Conservation (phyloP, 2,329 filamentous ascomycete species). For the Leptographium flavum region DNA sequence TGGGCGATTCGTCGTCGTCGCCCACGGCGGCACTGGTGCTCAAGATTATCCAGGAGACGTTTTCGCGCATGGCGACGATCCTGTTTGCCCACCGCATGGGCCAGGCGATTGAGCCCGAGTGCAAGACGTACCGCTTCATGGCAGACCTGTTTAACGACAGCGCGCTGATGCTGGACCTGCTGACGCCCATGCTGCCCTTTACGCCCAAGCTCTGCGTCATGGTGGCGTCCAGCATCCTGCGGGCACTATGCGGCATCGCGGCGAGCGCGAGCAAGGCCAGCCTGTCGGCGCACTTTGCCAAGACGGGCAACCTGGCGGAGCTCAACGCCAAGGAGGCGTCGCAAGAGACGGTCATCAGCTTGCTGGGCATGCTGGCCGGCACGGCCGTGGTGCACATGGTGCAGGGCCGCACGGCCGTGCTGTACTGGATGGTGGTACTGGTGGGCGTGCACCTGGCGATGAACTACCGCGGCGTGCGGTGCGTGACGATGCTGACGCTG, state of each 20-base stretch:
- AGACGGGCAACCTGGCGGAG: slow-evolving; percentile 75
- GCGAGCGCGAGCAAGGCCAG: slow-evolving; percentile 84
- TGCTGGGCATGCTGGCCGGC: slow-evolving; percentile 75
- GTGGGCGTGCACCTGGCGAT: slow-evolving; percentile 65
- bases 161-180: slow-evolving; percentile 72
- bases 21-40: slow-evolving; percentile 72
- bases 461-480: slow-evolving; percentile 74
- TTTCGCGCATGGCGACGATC: slow-evolving; percentile 72
- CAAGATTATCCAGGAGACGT: slow-evolving; percentile 68
- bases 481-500: slow-evolving; percentile 69
- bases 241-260: slow-evolving; percentile 70
- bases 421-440: slow-evolving; percentile 56
- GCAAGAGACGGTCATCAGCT: slow-evolving; percentile 84
- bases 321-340: slow-evolving; percentile 91
- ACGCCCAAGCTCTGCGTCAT: slow-evolving; percentile 35
- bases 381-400: slow-evolving; percentile 68
- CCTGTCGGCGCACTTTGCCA: slow-evolving; percentile 82
- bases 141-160: slow-evolving; percentile 83
- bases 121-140: slow-evolving; percentile 76
- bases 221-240: slow-evolving; percentile 33
- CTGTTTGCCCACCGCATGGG: slow-evolving; percentile 73
- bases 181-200: slow-evolving; percentile 57
- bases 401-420: slow-evolving; percentile 56
- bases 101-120: slow-evolving; percentile 74
- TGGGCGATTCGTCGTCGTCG: slow-evolving; percentile 65